Evolutionary conservation across 2,329 filamentous ascomycete genomes (phyloP).

Genomic region (Beauveria medogensis): DNA sequence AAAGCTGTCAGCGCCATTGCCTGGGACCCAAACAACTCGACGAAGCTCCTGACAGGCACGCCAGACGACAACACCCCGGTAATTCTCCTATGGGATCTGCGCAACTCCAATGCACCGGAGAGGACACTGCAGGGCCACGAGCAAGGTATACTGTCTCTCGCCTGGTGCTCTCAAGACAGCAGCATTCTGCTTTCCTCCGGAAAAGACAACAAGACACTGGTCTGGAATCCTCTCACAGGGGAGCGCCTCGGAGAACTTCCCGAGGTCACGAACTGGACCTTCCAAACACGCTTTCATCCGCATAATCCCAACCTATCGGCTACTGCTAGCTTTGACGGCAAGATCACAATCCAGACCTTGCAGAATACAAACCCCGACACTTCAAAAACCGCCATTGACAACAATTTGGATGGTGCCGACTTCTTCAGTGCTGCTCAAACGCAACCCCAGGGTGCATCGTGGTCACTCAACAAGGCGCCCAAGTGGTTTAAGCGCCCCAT

Average conservation of each 20-base stretch:
- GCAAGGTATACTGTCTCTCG: constrained; percentile 84
- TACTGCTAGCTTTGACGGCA: constrained; percentile 94
- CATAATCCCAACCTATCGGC: constrained; percentile 87
- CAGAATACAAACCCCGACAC: constrained; percentile 82
- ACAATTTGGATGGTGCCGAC: constrained; percentile 77
- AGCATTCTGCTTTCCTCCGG: constrained; percentile 86
- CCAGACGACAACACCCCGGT: constrained; percentile 82
- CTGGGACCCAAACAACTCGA: constrained; percentile 94
- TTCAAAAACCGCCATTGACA: constrained; percentile 59
- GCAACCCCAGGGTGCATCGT: constrained; percentile 82
- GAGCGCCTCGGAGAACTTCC: constrained; percentile 86
- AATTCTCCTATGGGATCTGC: constrained; percentile 87
- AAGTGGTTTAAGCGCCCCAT: constrained; percentile 83
- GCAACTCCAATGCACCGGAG: constrained; percentile 93
- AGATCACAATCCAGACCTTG: constrained; percentile 85
- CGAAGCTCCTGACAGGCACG: constrained; percentile 87
- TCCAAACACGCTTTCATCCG: constrained; percentile 89
- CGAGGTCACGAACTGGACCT: constrained; percentile 98
- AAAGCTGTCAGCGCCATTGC: constrained; percentile 93
- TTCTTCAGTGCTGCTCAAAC: constrained; percentile 93
- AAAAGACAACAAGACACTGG: constrained; percentile 90
- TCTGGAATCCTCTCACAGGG: constrained; percentile 94
- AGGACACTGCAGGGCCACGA: constrained; percentile 85
- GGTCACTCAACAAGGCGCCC: constrained; percentile 77
- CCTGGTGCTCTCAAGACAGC: constrained; percentile 89